A percentile compares a stretch with the other conserved stretches of the same genome.
Evolutionary conservation across 176 grass and related monocot genomes (phyloP).

Genomic region (Olyra latifolia): DNA sequence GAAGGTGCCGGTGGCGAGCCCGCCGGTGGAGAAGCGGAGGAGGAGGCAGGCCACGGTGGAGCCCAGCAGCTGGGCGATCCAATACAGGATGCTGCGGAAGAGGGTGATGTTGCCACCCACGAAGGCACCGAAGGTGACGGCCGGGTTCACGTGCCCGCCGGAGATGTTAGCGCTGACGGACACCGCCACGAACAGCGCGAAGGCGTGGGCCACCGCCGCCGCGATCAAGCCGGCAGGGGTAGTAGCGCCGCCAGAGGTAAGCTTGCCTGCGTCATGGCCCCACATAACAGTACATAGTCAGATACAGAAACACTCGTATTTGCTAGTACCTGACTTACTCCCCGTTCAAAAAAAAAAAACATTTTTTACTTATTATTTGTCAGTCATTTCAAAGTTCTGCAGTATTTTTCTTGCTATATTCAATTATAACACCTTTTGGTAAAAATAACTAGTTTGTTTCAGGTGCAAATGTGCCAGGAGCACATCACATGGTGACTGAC

Average conservation of each 20-base stretch:
- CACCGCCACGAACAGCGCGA: slow-evolving; percentile 87
- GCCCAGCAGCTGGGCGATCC: slow-evolving; percentile 85
- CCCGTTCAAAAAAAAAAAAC: too few relatives aligned
- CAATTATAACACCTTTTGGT: not conserved
- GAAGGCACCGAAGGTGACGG: slow-evolving; percentile 94
- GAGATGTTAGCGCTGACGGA: slow-evolving; percentile 95
- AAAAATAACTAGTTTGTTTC: not conserved
- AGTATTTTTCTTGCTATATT: not conserved
- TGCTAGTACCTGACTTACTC: too few relatives aligned
- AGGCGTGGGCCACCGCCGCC: slow-evolving; percentile 75
- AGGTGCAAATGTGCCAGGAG: not conserved
- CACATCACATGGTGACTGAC: slow-evolving; percentile 8
- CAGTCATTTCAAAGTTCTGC: not conserved
- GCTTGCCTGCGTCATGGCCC: slow-evolving; percentile 54
- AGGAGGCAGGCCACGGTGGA: slow-evolving; percentile 76
- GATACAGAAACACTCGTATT: not conserved
- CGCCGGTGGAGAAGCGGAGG: slow-evolving; percentile 76
- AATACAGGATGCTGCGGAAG: slow-evolving; percentile 81
- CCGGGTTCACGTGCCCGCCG: slow-evolving; percentile 95
- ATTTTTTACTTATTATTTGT: too few relatives aligned
- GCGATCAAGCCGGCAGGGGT: slow-evolving; percentile 63
- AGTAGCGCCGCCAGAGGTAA: slow-evolving; percentile 29
- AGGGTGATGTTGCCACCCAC: slow-evolving; percentile 96
- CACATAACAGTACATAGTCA: not conserved
- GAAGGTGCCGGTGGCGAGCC: slow-evolving; percentile 68